Evolutionary conservation across 164 flowering plant genomes (phyloP).

Genomic region (Saururus chinensis): DNA sequence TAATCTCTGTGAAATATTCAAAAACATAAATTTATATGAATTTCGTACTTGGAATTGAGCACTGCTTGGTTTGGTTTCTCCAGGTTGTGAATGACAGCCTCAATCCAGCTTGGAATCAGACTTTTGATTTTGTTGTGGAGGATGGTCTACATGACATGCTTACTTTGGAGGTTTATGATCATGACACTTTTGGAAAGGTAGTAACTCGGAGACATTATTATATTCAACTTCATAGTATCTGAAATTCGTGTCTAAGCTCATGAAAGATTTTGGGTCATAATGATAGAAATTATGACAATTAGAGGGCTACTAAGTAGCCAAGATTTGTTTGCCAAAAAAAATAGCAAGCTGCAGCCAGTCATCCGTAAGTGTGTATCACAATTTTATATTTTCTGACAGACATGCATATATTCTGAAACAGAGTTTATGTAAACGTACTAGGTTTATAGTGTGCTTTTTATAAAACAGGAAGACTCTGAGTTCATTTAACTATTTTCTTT

Average conservation of each 20-base stretch:
- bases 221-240: neutral
- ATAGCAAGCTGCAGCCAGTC: no score
- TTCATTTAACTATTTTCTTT: neutral
- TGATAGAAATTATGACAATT: no score
- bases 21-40: neutral
- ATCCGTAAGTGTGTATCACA: no score
- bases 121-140: conserved; percentile 97
- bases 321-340: no score
- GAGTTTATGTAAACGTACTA: no score
- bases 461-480: neutral
- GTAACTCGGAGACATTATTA: neutral
- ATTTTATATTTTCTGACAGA: no score
- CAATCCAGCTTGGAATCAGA: conserved; percentile 97
- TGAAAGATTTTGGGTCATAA: no score
- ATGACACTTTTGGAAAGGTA: conserved; percentile 99
- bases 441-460: neutral
- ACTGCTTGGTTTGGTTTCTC: conserved; percentile 3
- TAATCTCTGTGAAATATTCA: conserved; percentile 10
- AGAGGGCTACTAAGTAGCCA: no score
- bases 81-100: conserved; percentile 87
- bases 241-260: neutral
- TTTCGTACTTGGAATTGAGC: neutral
- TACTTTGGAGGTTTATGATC: conserved; percentile 78
- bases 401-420: no score
- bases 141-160: conserved; percentile 97